Evolutionary conservation across 2,329 filamentous ascomycete species (phyloP).

Genomic region (Ophiostoma sp.): DNA sequence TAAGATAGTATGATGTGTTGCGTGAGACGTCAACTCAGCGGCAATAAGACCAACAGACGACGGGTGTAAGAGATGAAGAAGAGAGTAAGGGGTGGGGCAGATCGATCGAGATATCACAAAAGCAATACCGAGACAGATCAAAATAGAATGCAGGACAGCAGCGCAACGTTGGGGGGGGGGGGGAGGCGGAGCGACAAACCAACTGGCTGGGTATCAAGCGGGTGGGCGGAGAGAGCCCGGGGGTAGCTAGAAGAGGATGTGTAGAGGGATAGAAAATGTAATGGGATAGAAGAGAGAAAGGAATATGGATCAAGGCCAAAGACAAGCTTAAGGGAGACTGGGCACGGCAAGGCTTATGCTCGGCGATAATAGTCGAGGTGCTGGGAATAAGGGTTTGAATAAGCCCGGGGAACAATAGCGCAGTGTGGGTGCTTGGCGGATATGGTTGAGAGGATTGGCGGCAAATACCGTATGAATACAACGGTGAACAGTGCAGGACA

Average conservation of each 20-base stretch:
- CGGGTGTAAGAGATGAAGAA: not conserved
- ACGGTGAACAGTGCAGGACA: slow-evolving; percentile 4
- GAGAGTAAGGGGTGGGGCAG: not conserved
- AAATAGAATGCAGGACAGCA: not conserved
- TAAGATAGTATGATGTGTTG: not conserved
- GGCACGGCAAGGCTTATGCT: not conserved
- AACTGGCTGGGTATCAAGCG: not conserved
- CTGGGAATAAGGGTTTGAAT: slow-evolving; percentile 16
- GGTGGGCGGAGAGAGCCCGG: slow-evolving; percentile 1
- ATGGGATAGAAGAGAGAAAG: not conserved
- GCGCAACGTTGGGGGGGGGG: not conserved
- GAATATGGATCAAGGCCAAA: slow-evolving; percentile 1
- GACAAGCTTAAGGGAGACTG: not conserved
- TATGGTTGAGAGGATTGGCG: not conserved
- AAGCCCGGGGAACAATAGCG: slow-evolving; percentile 17
- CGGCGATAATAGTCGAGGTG: slow-evolving; percentile 15
- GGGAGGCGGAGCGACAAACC: not conserved
- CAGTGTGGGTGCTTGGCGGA: not conserved
- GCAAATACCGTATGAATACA: slow-evolving; percentile 18
- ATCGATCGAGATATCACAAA: not conserved
- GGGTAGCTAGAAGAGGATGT: not conserved
- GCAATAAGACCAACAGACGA: not conserved
- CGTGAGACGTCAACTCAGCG: not conserved
- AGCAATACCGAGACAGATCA: not conserved
- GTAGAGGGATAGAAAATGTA: slow-evolving; percentile 1